phyloP scores from a whole-genome alignment of 225 moss, liverwort and hornwort species.

The Takakia lepidozioides region DNA sequence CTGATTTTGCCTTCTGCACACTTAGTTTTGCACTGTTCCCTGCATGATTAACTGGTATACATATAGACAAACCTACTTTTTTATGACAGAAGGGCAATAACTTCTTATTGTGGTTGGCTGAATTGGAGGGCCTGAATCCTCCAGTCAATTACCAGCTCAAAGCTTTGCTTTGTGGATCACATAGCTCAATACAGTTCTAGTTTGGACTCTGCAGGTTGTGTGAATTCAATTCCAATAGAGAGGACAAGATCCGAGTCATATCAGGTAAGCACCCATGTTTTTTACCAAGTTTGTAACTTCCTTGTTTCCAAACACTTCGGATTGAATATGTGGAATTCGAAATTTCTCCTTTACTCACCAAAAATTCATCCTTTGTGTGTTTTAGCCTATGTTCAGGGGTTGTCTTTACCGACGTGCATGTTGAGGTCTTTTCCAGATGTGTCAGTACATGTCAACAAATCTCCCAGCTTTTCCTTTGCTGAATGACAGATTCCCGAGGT shows the following conservation, averaged over 20 bases:
- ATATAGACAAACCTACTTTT: background rate
- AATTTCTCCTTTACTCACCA: no score
- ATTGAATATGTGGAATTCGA: no score
- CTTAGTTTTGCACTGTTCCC: background rate
- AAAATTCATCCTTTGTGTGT: no score
- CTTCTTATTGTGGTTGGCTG: background rate
- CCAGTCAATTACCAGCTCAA: no score
- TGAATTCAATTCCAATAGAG: slow-evolving; percentile 19
- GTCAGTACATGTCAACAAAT: no score
- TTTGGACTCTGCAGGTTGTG: slow-evolving; percentile 27
- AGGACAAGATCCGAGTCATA: slow-evolving; percentile 13
- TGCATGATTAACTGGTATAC: background rate
- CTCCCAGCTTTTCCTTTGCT: slow-evolving; percentile 16
- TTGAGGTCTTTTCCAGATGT: no score
- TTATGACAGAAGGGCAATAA: background rate
- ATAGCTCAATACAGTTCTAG: background rate
- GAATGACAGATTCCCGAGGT: slow-evolving; percentile 39
- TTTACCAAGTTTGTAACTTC: slow-evolving; percentile 7
- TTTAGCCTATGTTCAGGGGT: no score
- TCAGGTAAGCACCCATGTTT: slow-evolving; percentile 22
- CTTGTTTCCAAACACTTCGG: no score
- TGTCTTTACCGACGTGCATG: no score
- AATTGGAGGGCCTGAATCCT: no score
- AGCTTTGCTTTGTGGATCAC: background rate
- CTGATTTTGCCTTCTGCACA: background rate